These are phyloP conservation scores for Paxillus rubicundulus DNA, from an alignment of 768 basidiomycete species.

Conservation along the genomic window DNA sequence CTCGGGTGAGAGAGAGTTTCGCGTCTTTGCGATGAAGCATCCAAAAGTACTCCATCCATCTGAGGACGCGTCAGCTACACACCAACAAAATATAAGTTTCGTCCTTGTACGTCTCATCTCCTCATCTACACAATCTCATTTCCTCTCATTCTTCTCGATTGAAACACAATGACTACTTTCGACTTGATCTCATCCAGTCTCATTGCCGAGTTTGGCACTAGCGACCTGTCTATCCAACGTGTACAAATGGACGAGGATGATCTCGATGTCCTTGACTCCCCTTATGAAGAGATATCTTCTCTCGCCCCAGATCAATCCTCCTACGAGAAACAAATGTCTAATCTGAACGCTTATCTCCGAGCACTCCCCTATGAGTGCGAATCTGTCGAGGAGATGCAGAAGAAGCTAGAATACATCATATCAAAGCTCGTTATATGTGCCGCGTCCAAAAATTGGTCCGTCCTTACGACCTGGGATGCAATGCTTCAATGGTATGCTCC, in stretches of 20 bases:
- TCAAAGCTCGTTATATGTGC: conserved; percentile 67
- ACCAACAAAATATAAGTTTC: conserved; percentile 8
- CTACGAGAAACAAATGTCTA: conserved; percentile 56
- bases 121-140: conserved; percentile 11
- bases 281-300: conserved; percentile 30
- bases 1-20: background rate
- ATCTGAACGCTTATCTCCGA: conserved; percentile 64
- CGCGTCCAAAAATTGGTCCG: conserved; percentile 73
- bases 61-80: conserved; percentile 29
- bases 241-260: conserved; percentile 60
- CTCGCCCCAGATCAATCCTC: conserved; percentile 33
- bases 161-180: conserved; percentile 20
- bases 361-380: conserved; percentile 75
- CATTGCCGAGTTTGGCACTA: conserved; percentile 23
- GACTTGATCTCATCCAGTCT: conserved; percentile 22
- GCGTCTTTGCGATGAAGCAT: background rate
- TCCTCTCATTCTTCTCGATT: background rate
- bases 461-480: conserved; percentile 75
- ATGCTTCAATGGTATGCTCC: conserved; percentile 67
- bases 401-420: conserved; percentile 65
- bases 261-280: conserved; percentile 42
- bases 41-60: background rate
- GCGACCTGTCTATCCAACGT: conserved; percentile 21
- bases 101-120: conserved; percentile 26
- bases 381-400: conserved; percentile 66